Evolutionary conservation across 176 grass and related monocot genomes (phyloP).

Genomic region (Pharus latifolius): DNA sequence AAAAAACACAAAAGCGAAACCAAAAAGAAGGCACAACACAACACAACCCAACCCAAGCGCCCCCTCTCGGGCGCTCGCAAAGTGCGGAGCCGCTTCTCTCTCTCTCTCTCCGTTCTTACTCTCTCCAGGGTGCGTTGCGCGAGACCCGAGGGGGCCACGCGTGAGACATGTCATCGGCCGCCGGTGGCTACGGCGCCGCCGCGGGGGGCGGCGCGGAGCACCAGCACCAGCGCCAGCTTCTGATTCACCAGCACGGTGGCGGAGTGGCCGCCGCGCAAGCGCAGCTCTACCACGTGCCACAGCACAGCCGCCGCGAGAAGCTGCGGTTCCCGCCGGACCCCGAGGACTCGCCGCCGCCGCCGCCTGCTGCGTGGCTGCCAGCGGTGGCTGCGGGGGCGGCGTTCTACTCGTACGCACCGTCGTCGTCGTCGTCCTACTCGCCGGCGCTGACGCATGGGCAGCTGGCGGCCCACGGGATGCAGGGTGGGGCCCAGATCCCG

Average conservation of each 20-base stretch:
- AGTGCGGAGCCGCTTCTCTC: constrained; percentile 6
- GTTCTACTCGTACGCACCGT: constrained; percentile 44
- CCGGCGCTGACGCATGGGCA: constrained; percentile 34
- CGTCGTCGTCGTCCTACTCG: constrained; percentile 36
- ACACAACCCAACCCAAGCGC: neutral
- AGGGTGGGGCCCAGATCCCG: constrained; percentile 39
- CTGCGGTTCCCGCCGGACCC: constrained; percentile 69
- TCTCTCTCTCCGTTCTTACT: constrained; percentile 9
- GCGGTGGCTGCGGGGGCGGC: neutral
- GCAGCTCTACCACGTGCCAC: constrained; percentile 88
- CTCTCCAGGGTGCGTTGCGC: constrained; percentile 18
- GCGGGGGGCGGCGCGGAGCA: constrained; percentile 14
- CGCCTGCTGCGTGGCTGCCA: constrained; percentile 25
- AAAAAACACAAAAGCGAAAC: constrained; percentile 24
- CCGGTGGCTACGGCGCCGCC: constrained; percentile 45
- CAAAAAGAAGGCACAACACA: neutral
- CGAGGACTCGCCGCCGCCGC: neutral
- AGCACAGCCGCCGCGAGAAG: constrained; percentile 91
- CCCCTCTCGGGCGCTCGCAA: constrained; percentile 14
- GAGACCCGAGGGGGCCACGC: neutral
- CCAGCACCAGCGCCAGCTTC: constrained; percentile 33
- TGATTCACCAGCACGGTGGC: constrained; percentile 35
- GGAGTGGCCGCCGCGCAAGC: no score
- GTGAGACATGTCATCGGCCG: constrained; percentile 50
- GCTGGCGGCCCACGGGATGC: constrained; percentile 21